phyloP scores from a whole-genome alignment of 371 early-diverging fungal genomes.

The Umbelopsis sp. region DNA sequence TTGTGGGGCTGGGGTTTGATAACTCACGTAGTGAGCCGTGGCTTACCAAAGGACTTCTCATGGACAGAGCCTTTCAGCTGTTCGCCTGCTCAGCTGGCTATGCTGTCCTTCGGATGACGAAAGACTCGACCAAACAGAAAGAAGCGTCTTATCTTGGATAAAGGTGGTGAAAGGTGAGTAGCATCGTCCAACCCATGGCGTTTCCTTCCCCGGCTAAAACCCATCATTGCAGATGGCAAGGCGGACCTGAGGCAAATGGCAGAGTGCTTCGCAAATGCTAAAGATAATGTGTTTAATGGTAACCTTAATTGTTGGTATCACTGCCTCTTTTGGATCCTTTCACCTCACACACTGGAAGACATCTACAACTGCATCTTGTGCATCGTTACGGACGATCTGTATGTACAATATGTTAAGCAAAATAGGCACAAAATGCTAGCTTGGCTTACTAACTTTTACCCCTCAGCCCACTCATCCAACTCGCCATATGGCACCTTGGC shows the following conservation, averaged over 20 bases:
- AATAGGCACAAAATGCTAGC: no score
- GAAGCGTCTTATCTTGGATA: background rate
- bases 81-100: background rate
- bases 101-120: conserved; percentile 10
- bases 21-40: no score
- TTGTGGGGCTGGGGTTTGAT: no score
- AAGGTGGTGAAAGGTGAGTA: background rate
- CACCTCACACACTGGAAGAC: background rate
- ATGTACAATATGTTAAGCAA: background rate
- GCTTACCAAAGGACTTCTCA: no score
- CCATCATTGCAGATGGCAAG: background rate
- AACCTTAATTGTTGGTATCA: conserved; percentile 17
- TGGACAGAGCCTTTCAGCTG: background rate
- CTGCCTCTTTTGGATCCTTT: conserved; percentile 12
- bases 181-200: background rate
- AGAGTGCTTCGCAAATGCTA: background rate
- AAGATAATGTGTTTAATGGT: conserved; percentile 12
- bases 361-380: background rate
- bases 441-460: no score
- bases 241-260: background rate
- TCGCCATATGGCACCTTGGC: background rate
- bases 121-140: background rate
- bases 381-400: background rate
- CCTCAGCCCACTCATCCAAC: background rate
- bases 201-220: no score